Conservation (phyloP, 2,329 filamentous ascomycete genomes). For the Aspergillus hortae region DNA sequence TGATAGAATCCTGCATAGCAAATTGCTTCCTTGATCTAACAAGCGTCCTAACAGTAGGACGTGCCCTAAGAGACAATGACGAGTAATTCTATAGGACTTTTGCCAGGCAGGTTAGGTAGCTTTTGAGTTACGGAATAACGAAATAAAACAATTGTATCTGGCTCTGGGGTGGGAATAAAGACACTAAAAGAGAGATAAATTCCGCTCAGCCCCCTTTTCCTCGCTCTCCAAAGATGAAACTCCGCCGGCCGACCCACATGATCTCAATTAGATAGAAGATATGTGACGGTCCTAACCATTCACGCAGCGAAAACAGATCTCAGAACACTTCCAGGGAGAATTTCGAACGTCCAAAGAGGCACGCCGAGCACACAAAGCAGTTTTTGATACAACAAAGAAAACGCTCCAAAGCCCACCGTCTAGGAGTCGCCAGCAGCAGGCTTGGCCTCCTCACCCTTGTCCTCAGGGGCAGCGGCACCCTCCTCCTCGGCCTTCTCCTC, state of each 20-base stretch:
- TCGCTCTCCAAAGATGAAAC: slow-evolving; percentile 42
- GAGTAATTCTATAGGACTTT: no score
- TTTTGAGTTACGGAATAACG: not conserved
- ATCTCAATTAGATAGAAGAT: slow-evolving; percentile 34
- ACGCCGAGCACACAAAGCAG: slow-evolving; percentile 24
- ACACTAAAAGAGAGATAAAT: slow-evolving; percentile 43
- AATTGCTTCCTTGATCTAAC: no score
- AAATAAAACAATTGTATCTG: slow-evolving; percentile 30
- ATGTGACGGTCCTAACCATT: slow-evolving; percentile 35
- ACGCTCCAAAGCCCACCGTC: slow-evolving; percentile 20
- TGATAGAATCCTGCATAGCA: not conserved
- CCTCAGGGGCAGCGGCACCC: slow-evolving; percentile 45
- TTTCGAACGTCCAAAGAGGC: slow-evolving; percentile 30
- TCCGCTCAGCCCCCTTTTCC: slow-evolving; percentile 39
- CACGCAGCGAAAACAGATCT: slow-evolving; percentile 35
- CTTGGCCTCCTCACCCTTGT: slow-evolving; percentile 39
- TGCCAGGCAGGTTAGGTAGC: no score
- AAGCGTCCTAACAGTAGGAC: no score
- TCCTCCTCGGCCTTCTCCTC: slow-evolving; percentile 55
- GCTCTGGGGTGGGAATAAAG: slow-evolving; percentile 38
- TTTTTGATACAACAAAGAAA: slow-evolving; percentile 26
- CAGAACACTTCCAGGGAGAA: slow-evolving; percentile 33
- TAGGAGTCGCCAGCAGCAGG: slow-evolving; percentile 35
- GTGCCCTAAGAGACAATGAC: no score
- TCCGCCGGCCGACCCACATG: slow-evolving; percentile 39